A percentile compares a stretch with the other conserved stretches of the same genome.
Conservation (phyloP, 768 basidiomycete species). For the Podaxis carcinomalis region DNA sequence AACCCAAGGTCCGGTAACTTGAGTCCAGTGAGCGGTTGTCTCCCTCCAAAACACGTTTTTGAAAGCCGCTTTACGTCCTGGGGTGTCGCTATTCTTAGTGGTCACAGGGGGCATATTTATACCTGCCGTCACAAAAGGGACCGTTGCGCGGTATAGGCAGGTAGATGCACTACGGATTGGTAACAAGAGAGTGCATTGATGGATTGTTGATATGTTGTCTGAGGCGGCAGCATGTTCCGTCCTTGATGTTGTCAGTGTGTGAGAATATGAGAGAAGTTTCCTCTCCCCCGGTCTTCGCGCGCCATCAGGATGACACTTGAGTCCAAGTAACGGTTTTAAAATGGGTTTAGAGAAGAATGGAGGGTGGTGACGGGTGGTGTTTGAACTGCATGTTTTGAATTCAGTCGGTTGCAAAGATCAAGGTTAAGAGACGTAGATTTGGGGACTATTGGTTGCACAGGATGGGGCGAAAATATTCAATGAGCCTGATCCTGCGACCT, state of each 20-base stretch:
- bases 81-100: not conserved
- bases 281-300: constrained; percentile 9
- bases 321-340: not conserved
- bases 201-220: not conserved
- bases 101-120: not conserved
- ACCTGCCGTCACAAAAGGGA: not conserved
- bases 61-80: constrained; percentile 3
- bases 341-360: not conserved
- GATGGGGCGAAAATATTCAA: no score
- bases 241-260: not conserved
- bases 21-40: not conserved
- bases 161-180: not conserved
- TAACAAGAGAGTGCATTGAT: not conserved
- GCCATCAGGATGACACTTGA: not conserved
- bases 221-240: constrained; percentile 1
- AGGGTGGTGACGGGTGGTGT: no score
- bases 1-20: constrained; percentile 9
- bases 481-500: no score
- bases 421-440: not conserved
- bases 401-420: not conserved
- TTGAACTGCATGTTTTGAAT: no score
- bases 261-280: not conserved
- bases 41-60: not conserved
- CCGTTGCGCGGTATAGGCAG: not conserved
- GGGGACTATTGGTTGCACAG: not conserved